These are phyloP conservation scores for Jacaranda copaia DNA, from an alignment of 257 asterid species.

Conservation along the genomic window DNA sequence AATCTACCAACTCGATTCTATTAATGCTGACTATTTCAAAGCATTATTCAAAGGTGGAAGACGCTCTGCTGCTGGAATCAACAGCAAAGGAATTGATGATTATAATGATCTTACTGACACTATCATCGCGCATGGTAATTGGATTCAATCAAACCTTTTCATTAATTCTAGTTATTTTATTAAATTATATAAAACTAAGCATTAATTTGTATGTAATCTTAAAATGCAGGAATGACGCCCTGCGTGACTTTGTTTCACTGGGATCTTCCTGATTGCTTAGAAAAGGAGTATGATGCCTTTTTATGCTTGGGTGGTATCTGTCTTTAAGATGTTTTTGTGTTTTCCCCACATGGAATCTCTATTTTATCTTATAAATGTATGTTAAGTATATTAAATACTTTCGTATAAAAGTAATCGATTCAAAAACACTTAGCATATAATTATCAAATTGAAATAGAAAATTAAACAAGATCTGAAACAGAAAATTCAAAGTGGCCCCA, in stretches of 20 bases:
- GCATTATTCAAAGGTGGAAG: neutral
- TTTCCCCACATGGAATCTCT: too few species aligned
- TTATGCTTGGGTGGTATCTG: constrained; percentile 18
- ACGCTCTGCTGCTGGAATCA: neutral
- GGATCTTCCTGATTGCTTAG: constrained; percentile 31
- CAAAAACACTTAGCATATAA: too few species aligned
- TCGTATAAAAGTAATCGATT: too few species aligned
- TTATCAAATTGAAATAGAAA: too few species aligned
- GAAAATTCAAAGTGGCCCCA: too few species aligned
- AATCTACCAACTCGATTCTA: too few species aligned
- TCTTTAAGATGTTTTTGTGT: neutral
- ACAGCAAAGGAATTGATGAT: neutral
- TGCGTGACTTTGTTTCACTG: constrained; percentile 44
- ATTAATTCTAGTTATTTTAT: too few species aligned
- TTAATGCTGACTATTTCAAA: too few species aligned
- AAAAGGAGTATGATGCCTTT: constrained; percentile 42
- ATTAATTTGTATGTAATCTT: neutral
- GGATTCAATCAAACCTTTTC: neutral
- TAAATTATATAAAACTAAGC: too few species aligned
- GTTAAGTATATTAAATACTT: too few species aligned
- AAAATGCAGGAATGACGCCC: constrained; percentile 29
- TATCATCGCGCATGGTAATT: neutral
- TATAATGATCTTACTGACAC: neutral
- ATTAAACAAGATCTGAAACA: too few species aligned
- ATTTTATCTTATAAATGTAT: too few species aligned